Base-by-base conservation (phyloP, 257 asterid genomes). In the Plantago elongata region DNA sequence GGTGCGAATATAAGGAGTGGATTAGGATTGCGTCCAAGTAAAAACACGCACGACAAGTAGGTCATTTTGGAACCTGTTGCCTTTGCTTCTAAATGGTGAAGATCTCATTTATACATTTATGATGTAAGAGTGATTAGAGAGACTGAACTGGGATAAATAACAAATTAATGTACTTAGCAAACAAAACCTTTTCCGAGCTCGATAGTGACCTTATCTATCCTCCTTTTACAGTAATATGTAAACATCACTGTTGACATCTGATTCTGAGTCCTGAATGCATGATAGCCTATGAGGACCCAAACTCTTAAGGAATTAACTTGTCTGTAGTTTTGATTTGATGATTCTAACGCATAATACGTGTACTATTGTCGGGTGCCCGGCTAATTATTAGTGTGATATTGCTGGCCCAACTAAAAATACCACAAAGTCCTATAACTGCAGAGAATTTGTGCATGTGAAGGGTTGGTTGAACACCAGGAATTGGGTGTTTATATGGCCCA, bases 1-100 rank as follows among this genome's bases (percentile, higher is more conserved):
- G 97, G 94, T 13, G 77, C 76, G 69, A 76, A 73, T 59, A 76
- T 83, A 74, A 83, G 88, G 72, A 68, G 64, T 12, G 84, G 81
- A 40, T 63, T 83, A 64, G 89, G 95, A 29, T 11, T 64, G 70
- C 83, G 72, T 37, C 27, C 27, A 22, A 22, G 27, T 22, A 73
- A 77, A 2, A 80, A 82, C 69, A 57, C 76, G 52, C 73, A 45
- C 17, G 77, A 77, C 12, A 78, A 78, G 46, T 81, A 66, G 70
- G 40, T 61, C 30, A 22, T 29, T 58, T 38, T 57, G 43, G 22
- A 47, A 37, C 8, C 4, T 16, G 10, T 3, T 52, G 58, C 6
- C 67, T 68, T 29, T 47, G 59, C 57, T 22, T 47, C 13, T 42
- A 16, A 46, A 27, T 54, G 56, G 37, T 52, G 18, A 14, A 58